Evolutionary conservation across 495 filamentous ascomycete species (phyloP), one percentile per base, ranked within the genome.

Genomic region (Trichoderma reesei): DNA sequence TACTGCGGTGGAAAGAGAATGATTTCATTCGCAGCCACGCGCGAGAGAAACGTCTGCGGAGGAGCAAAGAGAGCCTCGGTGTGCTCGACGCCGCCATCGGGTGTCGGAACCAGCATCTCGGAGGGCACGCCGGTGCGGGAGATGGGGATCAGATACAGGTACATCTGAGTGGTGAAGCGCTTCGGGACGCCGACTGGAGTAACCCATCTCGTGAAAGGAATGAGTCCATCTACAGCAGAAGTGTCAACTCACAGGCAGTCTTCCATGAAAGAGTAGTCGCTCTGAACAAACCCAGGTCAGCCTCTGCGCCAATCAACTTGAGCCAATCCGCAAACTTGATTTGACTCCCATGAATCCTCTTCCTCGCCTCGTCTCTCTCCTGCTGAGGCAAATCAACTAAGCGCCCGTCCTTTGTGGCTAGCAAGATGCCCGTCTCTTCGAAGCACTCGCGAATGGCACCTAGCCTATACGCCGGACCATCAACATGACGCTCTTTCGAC

Each of bases 151-250:
- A 96, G 88, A 73, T 96, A 94, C 8, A 98, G 70, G 71, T 98
- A 98, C 92, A 98, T 96, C 71, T 96, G 91, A 8, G 92, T 96
- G 1, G 88, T 88, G 71, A 90, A 98, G 20, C 94, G 82, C 69
- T 86, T 88, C 1, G 86, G 82, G 3, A 87, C 74, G 66, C 82
- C 80, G 3, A 78, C 74, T 0, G 94, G 94, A 2, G 94, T 98
- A 46, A 97, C 81, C 94, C 94, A 98, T 61, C 87, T 85, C 0
- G 91, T 96, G 72, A 96, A 96, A 0, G 92, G 92, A 33, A 90
- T 79, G 36, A 98, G 77, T 60, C 77, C 75, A 0, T 87, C 88
- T 81, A 48, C 51, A 9, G 20, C 41, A 33, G 9, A 61, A 26
- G 36, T 26, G 68, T 61, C 44, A 54, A 31, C 13, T 38, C 34